Base-by-base conservation (phyloP, 1,284 basidiomycete genomes). In the Marasmius fiardii region DNA sequence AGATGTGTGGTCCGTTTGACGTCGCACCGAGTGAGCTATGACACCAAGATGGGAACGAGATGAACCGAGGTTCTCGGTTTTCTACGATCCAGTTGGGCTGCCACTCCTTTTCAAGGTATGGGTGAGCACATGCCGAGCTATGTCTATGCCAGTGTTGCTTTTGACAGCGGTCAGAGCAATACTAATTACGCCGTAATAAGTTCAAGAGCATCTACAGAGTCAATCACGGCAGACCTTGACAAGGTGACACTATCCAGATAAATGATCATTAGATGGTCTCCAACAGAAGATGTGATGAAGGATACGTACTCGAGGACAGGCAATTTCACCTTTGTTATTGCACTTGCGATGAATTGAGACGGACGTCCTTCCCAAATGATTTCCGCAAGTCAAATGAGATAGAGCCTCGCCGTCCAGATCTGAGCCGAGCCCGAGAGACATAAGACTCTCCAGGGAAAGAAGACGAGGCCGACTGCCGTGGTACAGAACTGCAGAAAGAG, bases 141-240 rank as follows among this genome's bases (percentile, higher is more conserved):
- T 62, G 61, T 21, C 35, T 53, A 8, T 35, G 45, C 61, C 58
- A 62, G 23, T 62, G 61, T 18, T 56, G 50, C 23, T 57, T 58
- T 37, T 62, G 59, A 24, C 61, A 62, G 10, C 54, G 24, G 23
- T 60, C 53, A 1, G 58, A 58, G 33, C 61, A 62, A 35, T 62
- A 62, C 59, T 61, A 20, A 48, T 6, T 6, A 24, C 4, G 28
- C 14, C 11, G 14, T 4, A 39, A 21, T 28, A 31, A 23, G 41
- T 16, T 12, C 26, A 52, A 2, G 28, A n/a, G 16, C 33, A 18
- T 35, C 8, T n/a, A 16, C 43, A 12, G 16, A 5, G 20, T 20
- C 35, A 23, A 53, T 33, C 14, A 21, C 11, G n/a, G 23, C 49
- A n/a, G 33, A 61, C 59, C 54, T 57, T 57, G 18, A 59, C 55